phyloP scores from a whole-genome alignment of 208 protist genomes.

The Blechomonas ayalai region DNA sequence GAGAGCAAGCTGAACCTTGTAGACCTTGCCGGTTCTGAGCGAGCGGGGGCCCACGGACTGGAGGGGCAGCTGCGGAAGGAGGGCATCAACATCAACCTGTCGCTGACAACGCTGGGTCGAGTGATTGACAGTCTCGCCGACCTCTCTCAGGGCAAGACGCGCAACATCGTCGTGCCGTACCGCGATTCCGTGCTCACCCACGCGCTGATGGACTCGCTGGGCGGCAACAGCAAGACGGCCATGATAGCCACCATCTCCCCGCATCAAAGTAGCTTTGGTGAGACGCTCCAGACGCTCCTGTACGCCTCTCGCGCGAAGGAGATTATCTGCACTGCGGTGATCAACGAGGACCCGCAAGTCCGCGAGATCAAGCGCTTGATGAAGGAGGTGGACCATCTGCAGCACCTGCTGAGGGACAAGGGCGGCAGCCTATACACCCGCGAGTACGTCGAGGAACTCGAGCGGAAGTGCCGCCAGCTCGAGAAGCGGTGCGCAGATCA shows the following conservation, averaged over 20 bases:
- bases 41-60: conserved; percentile 54
- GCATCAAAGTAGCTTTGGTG: conserved; percentile 77
- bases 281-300: conserved; percentile 89
- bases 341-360: conserved; percentile 91
- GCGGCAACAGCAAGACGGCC: conserved; percentile 89
- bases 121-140: conserved; percentile 85
- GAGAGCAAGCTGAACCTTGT: conserved; percentile 88
- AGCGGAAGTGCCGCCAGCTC: conserved; percentile 21
- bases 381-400: conserved; percentile 46
- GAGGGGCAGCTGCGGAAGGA: conserved; percentile 62
- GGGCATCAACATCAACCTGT: conserved; percentile 89
- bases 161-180: conserved; percentile 50
- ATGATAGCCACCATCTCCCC: conserved; percentile 95
- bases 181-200: conserved; percentile 85
- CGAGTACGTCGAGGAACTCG: conserved; percentile 54
- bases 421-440: conserved; percentile 49
- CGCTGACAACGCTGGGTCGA: conserved; percentile 85
- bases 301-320: conserved; percentile 88
- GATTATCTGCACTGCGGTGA: conserved; percentile 85
- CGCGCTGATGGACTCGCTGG: conserved; percentile 83
- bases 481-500: conserved; percentile 53
- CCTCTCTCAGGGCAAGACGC: conserved; percentile 47
- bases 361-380: conserved; percentile 42
- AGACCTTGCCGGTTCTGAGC: conserved; percentile 91
- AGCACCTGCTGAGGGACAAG: conserved; percentile 47